phyloP scores from a whole-genome alignment of 129 eudicot species.

The Ambrosia artemisiifolia region DNA sequence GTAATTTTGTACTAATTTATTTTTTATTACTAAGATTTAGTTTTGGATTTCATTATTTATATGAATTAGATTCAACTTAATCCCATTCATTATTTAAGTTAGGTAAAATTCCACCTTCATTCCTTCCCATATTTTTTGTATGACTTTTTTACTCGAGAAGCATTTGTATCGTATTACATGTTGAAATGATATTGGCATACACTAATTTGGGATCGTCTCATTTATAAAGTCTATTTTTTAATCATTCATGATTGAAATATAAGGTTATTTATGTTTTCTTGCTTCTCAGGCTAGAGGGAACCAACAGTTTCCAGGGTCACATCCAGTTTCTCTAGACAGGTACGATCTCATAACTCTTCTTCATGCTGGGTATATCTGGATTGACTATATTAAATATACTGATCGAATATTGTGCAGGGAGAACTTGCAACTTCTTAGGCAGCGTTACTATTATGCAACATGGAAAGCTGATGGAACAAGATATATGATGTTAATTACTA shows the following conservation, averaged over 20 bases:
- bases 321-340: constrained; percentile 99
- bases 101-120: too few species aligned
- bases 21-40: too few species aligned
- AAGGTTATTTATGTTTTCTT: constrained; percentile 8
- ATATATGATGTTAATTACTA: constrained; percentile 90
- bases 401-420: constrained; percentile 52
- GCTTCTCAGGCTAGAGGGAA: constrained; percentile 69
- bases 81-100: too few species aligned
- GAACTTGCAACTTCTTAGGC: constrained; percentile 85
- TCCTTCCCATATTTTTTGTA: too few species aligned
- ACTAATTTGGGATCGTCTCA: not conserved
- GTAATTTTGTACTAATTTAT: too few species aligned
- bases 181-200: not conserved
- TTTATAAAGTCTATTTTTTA: not conserved
- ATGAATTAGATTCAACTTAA: too few species aligned
- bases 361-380: not conserved
- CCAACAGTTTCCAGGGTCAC: constrained; percentile 95
- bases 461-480: constrained; percentile 99
- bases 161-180: too few species aligned
- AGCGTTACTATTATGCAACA: constrained; percentile 94
- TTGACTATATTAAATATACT: not conserved
- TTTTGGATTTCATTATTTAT: too few species aligned
- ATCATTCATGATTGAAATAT: too few species aligned
- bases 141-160: too few species aligned
- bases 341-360: constrained; percentile 21